A percentile compares a stretch with the other conserved stretches of the same genome.
Evolutionary conservation across 169 alveolate species (phyloP).

Genomic region (Cryptosporidium meleagridis): DNA sequence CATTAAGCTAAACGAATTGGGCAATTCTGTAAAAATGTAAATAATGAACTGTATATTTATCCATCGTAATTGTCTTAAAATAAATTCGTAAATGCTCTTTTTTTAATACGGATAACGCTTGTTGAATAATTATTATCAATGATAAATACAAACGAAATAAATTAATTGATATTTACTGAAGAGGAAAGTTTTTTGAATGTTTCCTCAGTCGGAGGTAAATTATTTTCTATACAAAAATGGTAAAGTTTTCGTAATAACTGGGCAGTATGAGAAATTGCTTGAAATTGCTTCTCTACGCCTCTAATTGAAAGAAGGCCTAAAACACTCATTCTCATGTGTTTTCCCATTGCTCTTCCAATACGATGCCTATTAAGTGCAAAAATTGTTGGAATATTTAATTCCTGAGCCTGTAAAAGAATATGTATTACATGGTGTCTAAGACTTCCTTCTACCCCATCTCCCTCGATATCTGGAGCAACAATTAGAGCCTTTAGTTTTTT

Average conservation of each 20-base stretch:
- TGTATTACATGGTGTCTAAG: conserved; percentile 73
- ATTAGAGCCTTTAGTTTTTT: conserved; percentile 61
- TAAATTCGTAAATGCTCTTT: not conserved
- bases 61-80: not conserved
- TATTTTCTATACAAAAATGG: conserved; percentile 48
- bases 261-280: conserved; percentile 69
- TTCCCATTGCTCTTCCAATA: conserved; percentile 75
- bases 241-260: conserved; percentile 36
- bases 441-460: conserved; percentile 73
- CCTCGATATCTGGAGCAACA: conserved; percentile 73
- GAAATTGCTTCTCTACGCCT: conserved; percentile 71
- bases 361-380: conserved; percentile 69
- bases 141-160: not conserved
- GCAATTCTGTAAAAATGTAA: not conserved
- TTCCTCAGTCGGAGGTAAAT: conserved; percentile 69
- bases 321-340: conserved; percentile 76
- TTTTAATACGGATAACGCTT: not conserved
- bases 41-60: not conserved
- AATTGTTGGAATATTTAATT: conserved; percentile 62
- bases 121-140: not conserved
- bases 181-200: conserved; percentile 71
- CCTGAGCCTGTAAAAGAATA: conserved; percentile 73
- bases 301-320: conserved; percentile 70
- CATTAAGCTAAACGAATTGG: not conserved
- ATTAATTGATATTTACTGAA: conserved; percentile 9